Evolutionary conservation across 1,139 yeast genomes (phyloP).

Genomic region (Scheffersomyces lignicola): DNA sequence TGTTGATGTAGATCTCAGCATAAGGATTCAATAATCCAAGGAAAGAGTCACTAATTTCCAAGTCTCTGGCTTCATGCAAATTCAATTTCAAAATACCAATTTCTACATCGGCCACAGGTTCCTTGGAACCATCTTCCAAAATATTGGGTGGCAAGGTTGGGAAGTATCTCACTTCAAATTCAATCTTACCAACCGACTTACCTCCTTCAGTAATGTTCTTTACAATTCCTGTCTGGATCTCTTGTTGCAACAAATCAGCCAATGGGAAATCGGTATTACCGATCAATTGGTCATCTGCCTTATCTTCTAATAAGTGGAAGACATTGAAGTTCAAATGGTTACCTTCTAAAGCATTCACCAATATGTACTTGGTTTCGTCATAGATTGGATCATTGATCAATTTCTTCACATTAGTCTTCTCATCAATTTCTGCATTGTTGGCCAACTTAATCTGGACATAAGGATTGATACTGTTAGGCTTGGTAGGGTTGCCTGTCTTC

Average conservation of each 20-base stretch:
- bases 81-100: slow-evolving; percentile 72
- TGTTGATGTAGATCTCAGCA: slow-evolving; percentile 64
- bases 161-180: slow-evolving; percentile 64
- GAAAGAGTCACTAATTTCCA: slow-evolving; percentile 63
- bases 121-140: slow-evolving; percentile 52
- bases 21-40: slow-evolving; percentile 72
- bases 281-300: slow-evolving; percentile 54
- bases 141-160: slow-evolving; percentile 52
- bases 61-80: slow-evolving; percentile 68
- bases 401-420: slow-evolving; percentile 59
- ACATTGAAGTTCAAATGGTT: slow-evolving; percentile 54
- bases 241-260: slow-evolving; percentile 58
- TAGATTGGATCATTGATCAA: slow-evolving; percentile 57
- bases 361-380: slow-evolving; percentile 62
- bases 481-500: slow-evolving; percentile 39
- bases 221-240: slow-evolving; percentile 30
- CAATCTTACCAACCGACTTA: slow-evolving; percentile 57
- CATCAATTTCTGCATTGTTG: slow-evolving; percentile 41
- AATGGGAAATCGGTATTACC: slow-evolving; percentile 61
- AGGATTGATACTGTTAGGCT: slow-evolving; percentile 56
- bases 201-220: slow-evolving; percentile 50
- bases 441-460: slow-evolving; percentile 53
- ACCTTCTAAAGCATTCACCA: slow-evolving; percentile 59
- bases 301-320: slow-evolving; percentile 49
- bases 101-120: slow-evolving; percentile 54